Conservation (phyloP, 768 basidiomycete species). For the Mycena pura region DNA sequence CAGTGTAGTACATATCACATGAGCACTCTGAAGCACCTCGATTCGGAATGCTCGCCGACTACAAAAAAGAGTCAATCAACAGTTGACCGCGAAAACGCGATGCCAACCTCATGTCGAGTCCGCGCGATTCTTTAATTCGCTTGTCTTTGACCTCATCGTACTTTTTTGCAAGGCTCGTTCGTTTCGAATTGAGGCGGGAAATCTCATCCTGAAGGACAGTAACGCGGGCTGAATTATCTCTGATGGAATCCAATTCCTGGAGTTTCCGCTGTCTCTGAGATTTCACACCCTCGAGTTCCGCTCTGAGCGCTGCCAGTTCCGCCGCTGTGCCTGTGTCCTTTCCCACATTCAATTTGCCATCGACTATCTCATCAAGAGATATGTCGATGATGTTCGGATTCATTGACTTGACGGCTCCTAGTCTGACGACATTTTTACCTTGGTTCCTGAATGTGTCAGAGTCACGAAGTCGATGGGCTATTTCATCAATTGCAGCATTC, state of each 20-base stretch:
- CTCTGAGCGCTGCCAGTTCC: slow-evolving; percentile 63
- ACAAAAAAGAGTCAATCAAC: not conserved
- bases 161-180: slow-evolving; percentile 68
- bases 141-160: slow-evolving; percentile 84
- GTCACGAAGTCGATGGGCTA: slow-evolving; percentile 85
- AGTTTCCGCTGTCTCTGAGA: slow-evolving; percentile 60
- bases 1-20: slow-evolving; percentile 93
- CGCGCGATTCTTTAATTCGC: slow-evolving; percentile 78
- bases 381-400: slow-evolving; percentile 84
- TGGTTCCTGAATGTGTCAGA: slow-evolving; percentile 60
- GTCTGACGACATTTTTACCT: slow-evolving; percentile 84
- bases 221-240: slow-evolving; percentile 62
- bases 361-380: slow-evolving; percentile 86
- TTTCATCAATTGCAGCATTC: slow-evolving; percentile 98
- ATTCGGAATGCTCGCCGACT: slow-evolving; percentile 73
- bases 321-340: slow-evolving; percentile 56
- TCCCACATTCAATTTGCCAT: slow-evolving; percentile 65
- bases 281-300: slow-evolving; percentile 76
- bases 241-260: slow-evolving; percentile 60
- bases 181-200: slow-evolving; percentile 62
- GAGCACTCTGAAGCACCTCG: slow-evolving; percentile 85
- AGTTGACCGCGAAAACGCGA: not conserved
- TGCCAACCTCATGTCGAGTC: slow-evolving; percentile 66
- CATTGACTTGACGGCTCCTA: slow-evolving; percentile 79
- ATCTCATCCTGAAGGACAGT: slow-evolving; percentile 76